Percentiles rank a stretch among this genome's conserved stretches.
These are phyloP conservation scores for Naganishia sp. DNA, from an alignment of 1,284 basidiomycete genomes.

Conservation along the genomic window DNA sequence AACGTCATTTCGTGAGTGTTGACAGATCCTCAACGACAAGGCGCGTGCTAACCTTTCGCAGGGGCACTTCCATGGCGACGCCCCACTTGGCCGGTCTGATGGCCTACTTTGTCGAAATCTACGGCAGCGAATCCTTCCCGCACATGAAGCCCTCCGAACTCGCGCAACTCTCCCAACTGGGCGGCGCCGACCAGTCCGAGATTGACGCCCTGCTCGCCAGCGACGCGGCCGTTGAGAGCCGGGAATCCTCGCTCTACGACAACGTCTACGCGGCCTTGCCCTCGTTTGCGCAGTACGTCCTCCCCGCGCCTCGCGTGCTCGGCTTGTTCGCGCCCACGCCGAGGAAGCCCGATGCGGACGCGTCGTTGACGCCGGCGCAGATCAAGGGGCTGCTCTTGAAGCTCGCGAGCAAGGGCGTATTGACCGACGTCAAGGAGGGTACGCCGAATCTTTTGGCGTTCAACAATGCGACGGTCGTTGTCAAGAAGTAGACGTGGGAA, in stretches of 20 bases:
- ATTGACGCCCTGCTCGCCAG: slow-evolving; percentile 49
- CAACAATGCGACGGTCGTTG: slow-evolving; percentile 70
- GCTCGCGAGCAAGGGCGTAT: slow-evolving; percentile 62
- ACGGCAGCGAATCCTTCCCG: slow-evolving; percentile 64
- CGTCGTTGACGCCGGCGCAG: slow-evolving; percentile 59
- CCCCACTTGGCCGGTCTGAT: slow-evolving; percentile 66
- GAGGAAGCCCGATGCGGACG: slow-evolving; percentile 38
- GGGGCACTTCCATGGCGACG: slow-evolving; percentile 63
- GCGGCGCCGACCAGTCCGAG: slow-evolving; percentile 45
- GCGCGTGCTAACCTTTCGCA: slow-evolving; percentile 25
- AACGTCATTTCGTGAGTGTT: slow-evolving; percentile 66
- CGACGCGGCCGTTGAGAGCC: slow-evolving; percentile 9
- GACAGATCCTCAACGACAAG: background rate
- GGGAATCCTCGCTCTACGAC: slow-evolving; percentile 55
- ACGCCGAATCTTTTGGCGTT: slow-evolving; percentile 74
- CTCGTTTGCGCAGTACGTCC: slow-evolving; percentile 43
- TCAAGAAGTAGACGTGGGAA: slow-evolving; percentile 22
- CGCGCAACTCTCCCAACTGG: slow-evolving; percentile 34
- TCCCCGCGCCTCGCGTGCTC: slow-evolving; percentile 46
- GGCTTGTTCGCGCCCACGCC: slow-evolving; percentile 42
- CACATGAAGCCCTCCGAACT: slow-evolving; percentile 49
- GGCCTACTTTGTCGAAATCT: slow-evolving; percentile 80
- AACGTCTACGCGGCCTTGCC: slow-evolving; percentile 53
- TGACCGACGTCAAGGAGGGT: slow-evolving; percentile 60
- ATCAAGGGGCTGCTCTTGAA: slow-evolving; percentile 72